Evolutionary conservation across 2,329 filamentous ascomycete genomes (phyloP).

Genomic region (Corniculantispora saksenae): DNA sequence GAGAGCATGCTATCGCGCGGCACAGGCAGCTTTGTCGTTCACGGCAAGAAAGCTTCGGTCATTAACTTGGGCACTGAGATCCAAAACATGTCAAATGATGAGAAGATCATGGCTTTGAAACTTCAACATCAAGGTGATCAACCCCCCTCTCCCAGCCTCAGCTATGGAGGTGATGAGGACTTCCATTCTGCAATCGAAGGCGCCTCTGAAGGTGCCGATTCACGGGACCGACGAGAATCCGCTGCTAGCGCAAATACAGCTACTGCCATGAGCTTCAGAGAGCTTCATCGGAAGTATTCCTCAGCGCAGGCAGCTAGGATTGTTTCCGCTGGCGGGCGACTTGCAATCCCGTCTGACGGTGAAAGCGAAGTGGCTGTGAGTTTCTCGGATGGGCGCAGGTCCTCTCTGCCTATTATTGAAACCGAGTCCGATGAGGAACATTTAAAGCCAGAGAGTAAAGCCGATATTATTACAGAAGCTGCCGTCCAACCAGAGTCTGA

Average conservation of each 20-base stretch:
- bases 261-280: constrained; percentile 65
- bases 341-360: constrained; percentile 55
- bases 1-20: constrained; percentile 75
- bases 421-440: constrained; percentile 37
- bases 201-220: constrained; percentile 43
- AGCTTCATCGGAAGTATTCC: constrained; percentile 62
- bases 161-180: constrained; percentile 46
- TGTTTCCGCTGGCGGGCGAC: constrained; percentile 40
- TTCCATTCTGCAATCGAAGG: constrained; percentile 53
- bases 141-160: constrained; percentile 37
- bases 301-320: constrained; percentile 51
- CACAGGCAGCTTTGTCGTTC: constrained; percentile 88
- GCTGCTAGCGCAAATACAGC: constrained; percentile 66
- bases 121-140: constrained; percentile 45
- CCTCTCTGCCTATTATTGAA: constrained; percentile 56
- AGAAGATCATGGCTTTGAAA: constrained; percentile 67
- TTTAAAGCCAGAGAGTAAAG: background rate
- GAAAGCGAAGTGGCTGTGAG: constrained; percentile 63
- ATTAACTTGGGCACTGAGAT: constrained; percentile 96
- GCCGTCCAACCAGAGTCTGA: background rate
- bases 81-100: constrained; percentile 73
- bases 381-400: constrained; percentile 59
- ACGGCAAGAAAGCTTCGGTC: constrained; percentile 96
- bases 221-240: constrained; percentile 58
- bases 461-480: background rate